phyloP scores from a whole-genome alignment of 192 early-diverging fungal genomes.

The Backusella westeae region DNA sequence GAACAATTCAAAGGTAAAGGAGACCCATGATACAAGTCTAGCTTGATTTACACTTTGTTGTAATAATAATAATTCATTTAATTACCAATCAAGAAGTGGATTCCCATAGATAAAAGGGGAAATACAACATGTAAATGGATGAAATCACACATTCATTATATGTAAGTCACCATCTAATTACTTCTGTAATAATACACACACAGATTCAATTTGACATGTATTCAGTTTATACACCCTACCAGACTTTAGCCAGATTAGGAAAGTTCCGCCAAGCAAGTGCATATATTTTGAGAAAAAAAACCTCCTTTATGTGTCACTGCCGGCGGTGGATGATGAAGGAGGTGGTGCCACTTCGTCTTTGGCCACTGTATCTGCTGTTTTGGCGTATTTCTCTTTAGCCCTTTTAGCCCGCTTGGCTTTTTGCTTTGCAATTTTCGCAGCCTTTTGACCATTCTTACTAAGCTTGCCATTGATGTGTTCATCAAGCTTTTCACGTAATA shows the following conservation, averaged over 20 bases:
- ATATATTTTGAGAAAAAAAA: background rate
- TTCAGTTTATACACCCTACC: background rate
- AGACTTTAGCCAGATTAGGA: background rate
- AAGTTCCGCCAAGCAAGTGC: background rate
- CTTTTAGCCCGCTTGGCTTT: conserved; percentile 54
- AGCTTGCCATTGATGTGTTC: conserved; percentile 58
- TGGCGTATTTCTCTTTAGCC: conserved; percentile 59
- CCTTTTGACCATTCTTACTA: conserved; percentile 61
- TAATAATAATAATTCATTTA: background rate
- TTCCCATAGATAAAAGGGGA: background rate
- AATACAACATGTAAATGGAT: background rate
- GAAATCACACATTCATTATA: background rate
- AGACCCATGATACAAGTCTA: background rate
- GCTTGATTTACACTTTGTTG: background rate
- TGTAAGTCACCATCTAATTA: background rate
- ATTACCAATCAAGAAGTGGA: background rate
- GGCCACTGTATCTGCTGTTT: background rate
- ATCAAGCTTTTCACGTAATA: conserved; percentile 66
- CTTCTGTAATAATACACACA: background rate
- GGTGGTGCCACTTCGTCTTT: background rate
- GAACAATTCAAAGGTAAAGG: background rate
- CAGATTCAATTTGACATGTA: background rate
- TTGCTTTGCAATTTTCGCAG: conserved; percentile 56
- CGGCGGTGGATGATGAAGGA: background rate
- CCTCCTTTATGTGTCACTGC: background rate